Evolutionary conservation across 371 early-diverging fungal species (phyloP).

Genomic region (Mucor ambiguus): DNA sequence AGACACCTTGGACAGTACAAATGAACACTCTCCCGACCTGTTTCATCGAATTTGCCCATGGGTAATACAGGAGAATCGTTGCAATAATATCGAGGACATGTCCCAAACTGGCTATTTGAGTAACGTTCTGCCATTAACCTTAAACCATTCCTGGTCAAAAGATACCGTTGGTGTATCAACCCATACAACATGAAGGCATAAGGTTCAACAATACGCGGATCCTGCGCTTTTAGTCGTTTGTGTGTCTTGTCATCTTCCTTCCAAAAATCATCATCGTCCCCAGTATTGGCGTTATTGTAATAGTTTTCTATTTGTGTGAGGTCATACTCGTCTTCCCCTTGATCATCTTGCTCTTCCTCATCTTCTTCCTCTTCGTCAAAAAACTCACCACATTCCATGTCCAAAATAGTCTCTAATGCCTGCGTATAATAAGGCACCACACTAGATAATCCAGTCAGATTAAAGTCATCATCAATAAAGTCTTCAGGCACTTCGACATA

Average conservation of each 20-base stretch:
- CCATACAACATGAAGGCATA: constrained; percentile 75
- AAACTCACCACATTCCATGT: constrained; percentile 71
- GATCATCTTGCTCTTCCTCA: constrained; percentile 30
- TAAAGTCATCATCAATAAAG: constrained; percentile 93
- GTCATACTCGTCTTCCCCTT: neutral
- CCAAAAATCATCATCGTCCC: constrained; percentile 39
- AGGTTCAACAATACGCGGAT: constrained; percentile 48
- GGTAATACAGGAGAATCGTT: constrained; percentile 77
- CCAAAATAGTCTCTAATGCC: constrained; percentile 85
- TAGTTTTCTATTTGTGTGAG: constrained; percentile 2
- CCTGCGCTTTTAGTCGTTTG: constrained; percentile 16
- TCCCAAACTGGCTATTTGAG: constrained; percentile 80
- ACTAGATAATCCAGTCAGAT: constrained; percentile 84
- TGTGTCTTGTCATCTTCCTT: constrained; percentile 28
- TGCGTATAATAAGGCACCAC: constrained; percentile 82
- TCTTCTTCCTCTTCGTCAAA: constrained; percentile 28
- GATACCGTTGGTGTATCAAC: constrained; percentile 83
- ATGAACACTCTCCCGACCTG: constrained; percentile 63
- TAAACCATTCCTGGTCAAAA: constrained; percentile 78
- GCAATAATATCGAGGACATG: constrained; percentile 85
- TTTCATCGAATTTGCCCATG: constrained; percentile 77
- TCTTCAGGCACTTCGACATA: constrained; percentile 87
- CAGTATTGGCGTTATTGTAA: neutral
- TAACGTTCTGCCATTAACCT: constrained; percentile 81
- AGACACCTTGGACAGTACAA: constrained; percentile 86